Evolutionary conservation across 176 grass and related monocot species (phyloP).

Genomic region (Oryza coarctata): DNA sequence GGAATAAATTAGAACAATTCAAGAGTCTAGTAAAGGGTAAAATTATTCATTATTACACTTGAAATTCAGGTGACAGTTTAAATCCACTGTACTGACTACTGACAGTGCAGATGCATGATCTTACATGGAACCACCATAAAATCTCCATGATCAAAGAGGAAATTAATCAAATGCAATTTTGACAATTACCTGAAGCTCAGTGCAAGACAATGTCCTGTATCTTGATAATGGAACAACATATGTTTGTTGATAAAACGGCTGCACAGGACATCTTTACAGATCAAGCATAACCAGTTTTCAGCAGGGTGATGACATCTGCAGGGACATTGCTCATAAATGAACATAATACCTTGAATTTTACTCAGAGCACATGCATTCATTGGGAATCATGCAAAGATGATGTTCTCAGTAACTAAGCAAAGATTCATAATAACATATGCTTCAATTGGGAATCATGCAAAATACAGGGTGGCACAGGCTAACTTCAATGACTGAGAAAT

Average conservation of each 20-base stretch:
- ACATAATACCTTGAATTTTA: constrained; percentile 2
- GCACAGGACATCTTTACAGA: constrained; percentile 92
- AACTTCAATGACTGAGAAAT: neutral
- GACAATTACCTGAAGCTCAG: constrained; percentile 75
- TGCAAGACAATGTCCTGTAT: constrained; percentile 72
- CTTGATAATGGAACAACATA: constrained; percentile 80
- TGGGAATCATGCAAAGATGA: neutral
- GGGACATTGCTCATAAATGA: constrained; percentile 6
- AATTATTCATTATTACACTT: neutral
- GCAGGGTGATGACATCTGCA: constrained; percentile 78
- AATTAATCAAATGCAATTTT: neutral
- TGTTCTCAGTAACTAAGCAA: neutral
- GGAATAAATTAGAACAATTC: neutral
- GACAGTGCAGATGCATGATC: neutral
- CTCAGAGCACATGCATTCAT: neutral
- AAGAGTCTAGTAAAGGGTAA: neutral
- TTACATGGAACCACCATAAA: constrained; percentile 10
- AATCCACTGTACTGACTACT: neutral
- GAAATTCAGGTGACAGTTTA: neutral
- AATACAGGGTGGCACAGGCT: neutral
- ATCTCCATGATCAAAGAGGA: neutral
- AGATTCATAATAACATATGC: neutral
- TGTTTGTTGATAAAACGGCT: constrained; percentile 98
- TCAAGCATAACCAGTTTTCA: constrained; percentile 94
- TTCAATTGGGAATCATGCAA: neutral